These are phyloP conservation scores for Pseudocercospora ulei DNA, from an alignment of 2,329 filamentous ascomycete genomes.

Conservation along the genomic window DNA sequence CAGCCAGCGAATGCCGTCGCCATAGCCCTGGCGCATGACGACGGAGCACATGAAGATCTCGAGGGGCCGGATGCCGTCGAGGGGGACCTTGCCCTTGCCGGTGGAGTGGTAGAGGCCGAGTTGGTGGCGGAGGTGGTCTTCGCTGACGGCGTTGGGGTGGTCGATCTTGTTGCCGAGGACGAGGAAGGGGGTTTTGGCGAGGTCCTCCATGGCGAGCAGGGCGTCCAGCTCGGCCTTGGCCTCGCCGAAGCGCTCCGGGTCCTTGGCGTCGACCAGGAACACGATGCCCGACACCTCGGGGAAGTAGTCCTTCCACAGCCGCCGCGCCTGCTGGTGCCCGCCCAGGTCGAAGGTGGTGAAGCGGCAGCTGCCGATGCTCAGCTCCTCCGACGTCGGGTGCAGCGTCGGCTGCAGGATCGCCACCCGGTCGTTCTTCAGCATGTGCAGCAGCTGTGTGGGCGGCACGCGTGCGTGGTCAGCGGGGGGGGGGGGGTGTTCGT, in stretches of 20 bases:
- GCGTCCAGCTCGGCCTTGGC: constrained; percentile 92
- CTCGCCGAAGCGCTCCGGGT: constrained; percentile 87
- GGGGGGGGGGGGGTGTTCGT: background rate
- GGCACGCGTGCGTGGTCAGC: no score
- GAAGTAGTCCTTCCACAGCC: constrained; percentile 95
- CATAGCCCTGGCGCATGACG: constrained; percentile 91
- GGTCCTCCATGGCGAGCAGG: constrained; percentile 91
- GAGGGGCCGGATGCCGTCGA: constrained; percentile 86
- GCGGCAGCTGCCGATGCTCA: constrained; percentile 67
- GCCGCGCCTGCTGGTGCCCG: constrained; percentile 87
- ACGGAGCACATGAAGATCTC: constrained; percentile 99
- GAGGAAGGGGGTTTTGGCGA: constrained; percentile 89
- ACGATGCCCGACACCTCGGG: constrained; percentile 93
- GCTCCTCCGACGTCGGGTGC: constrained; percentile 85
- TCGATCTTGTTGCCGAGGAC: constrained; percentile 99
- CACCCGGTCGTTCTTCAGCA: constrained; percentile 95
- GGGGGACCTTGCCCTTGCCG: constrained; percentile 85
- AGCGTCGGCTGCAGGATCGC: constrained; percentile 83
- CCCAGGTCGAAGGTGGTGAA: constrained; percentile 93
- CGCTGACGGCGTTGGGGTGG: constrained; percentile 86
- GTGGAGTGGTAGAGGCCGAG: constrained; percentile 89
- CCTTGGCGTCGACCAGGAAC: constrained; percentile 95
- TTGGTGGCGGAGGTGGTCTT: constrained; percentile 88
- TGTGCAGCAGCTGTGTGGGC: constrained; percentile 58
- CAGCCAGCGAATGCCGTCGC: constrained; percentile 83